Conservation (phyloP, 345 rosid species). For the Citrus sp. region DNA sequence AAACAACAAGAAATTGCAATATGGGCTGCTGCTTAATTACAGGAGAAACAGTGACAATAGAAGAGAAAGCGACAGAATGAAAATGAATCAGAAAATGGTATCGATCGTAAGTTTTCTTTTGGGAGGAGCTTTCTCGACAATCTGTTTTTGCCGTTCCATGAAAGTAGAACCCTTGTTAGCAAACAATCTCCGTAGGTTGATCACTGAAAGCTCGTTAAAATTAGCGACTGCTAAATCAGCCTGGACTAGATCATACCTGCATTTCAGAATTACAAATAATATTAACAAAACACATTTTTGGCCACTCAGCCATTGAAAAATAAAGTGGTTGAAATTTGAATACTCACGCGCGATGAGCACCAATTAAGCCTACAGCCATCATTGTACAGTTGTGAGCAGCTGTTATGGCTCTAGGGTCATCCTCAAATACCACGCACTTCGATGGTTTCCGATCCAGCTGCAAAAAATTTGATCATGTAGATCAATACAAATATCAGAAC, state of each 20-base stretch:
- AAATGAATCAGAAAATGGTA: conserved; percentile 62
- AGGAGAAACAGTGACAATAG: background rate
- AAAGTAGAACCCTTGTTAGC: conserved; percentile 86
- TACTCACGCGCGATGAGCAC: conserved; percentile 84
- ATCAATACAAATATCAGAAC: conserved; percentile 7
- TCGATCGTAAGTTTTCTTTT: conserved; percentile 83
- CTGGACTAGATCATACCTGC: conserved; percentile 91
- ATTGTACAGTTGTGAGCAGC: conserved; percentile 97
- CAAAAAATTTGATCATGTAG: conserved; percentile 10
- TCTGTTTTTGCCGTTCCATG: conserved; percentile 89
- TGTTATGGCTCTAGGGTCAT: conserved; percentile 84
- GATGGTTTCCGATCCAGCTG: conserved; percentile 97
- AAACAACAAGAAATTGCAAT: background rate
- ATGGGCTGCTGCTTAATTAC: conserved; percentile 9
- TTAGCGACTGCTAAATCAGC: conserved; percentile 86
- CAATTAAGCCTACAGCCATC: conserved; percentile 95
- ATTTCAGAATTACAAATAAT: background rate
- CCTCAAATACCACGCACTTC: conserved; percentile 92
- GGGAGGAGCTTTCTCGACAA: conserved; percentile 63
- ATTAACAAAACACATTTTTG: background rate
- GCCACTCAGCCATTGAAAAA: background rate
- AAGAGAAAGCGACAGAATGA: background rate
- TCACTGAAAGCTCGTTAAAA: conserved; percentile 86
- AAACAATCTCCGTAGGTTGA: conserved; percentile 81
- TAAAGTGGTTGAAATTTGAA: background rate